Evolutionary conservation across 1,284 basidiomycete species (phyloP), one percentile per base, ranked within the genome.

Genomic region (Hemileia vastatrix): DNA sequence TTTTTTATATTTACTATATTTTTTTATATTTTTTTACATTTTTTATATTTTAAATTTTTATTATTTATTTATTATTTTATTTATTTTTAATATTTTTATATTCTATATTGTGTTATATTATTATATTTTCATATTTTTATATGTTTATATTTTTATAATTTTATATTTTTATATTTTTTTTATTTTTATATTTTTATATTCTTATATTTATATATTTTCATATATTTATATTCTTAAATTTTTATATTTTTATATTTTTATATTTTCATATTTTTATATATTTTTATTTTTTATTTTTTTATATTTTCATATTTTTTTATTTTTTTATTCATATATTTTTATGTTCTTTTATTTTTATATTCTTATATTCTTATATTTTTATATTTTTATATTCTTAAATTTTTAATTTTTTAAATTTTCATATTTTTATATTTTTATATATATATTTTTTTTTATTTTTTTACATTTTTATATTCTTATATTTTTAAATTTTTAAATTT

Each of bases 171-270:
- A 32, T 32, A n/a, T 9, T 54, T 54, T 3, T 33, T 32, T 54
- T 33, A n/a, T 54, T 24, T 54, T 33, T 33, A n/a, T 54, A n/a
- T 54, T 27, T 31, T 54, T 54, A 32, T 54, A 18, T 54, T 54
- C n/a, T 54, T 33, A 4, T 54, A n/a, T 33, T 54, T 52, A 19
- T 52, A 24, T 52, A 21, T 27, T 52, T 21, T 4, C 18, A 24
- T 52, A 24, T 24, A 24, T 52, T 52, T 52, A 24, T 52, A 11
- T 19, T 6, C 47, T 49, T 8, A 19, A n/a, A n/a, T 19, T 52
- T 23, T 52, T 52, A 24, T 52, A 21, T 27, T 52, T 21, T 4
- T 27, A 24, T 52, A 24, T 24, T 52, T 52, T 52, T 52, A 24
- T 52, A 11, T 19, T 6, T 19, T 49, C 9, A 19, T 8, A 21